Percentiles rank a stretch among this genome's conserved stretches.
Conservation (phyloP, 805 yeast species). For the Spathaspora passalidarum region DNA sequence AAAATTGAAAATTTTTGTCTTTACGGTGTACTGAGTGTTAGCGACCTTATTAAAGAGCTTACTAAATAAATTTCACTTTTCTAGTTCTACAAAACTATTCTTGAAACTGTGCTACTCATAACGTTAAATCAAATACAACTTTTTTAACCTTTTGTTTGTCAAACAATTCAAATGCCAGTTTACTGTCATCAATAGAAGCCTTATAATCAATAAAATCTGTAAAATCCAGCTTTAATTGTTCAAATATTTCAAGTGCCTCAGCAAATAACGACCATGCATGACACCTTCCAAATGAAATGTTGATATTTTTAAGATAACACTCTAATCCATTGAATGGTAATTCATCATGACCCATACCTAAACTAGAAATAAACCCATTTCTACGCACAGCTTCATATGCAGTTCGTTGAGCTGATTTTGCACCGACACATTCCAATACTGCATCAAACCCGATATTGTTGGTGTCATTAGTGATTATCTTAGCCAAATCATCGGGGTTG, state of each 20-base stretch:
- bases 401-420: slow-evolving; percentile 45
- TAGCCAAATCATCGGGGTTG: slow-evolving; percentile 25
- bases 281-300: slow-evolving; percentile 61
- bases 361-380: slow-evolving; percentile 55
- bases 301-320: slow-evolving; percentile 54
- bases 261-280: slow-evolving; percentile 56
- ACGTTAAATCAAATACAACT: slow-evolving; percentile 41
- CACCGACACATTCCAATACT: slow-evolving; percentile 59
- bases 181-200: slow-evolving; percentile 43
- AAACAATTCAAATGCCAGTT: slow-evolving; percentile 48
- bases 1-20: no score
- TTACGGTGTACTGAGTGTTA: no score
- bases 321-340: slow-evolving; percentile 57
- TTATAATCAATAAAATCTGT: slow-evolving; percentile 50
- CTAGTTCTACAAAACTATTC: no score
- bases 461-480: slow-evolving; percentile 33
- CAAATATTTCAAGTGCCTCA: slow-evolving; percentile 50
- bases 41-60: no score
- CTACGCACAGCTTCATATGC: slow-evolving; percentile 55
- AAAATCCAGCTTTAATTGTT: slow-evolving; percentile 41
- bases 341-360: slow-evolving; percentile 60
- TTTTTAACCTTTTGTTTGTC: slow-evolving; percentile 54
- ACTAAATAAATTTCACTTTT: no score
- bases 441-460: slow-evolving; percentile 56
- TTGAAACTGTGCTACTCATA: no score